phyloP scores from a whole-genome alignment of 179 eudicot species.

The Nepenthes alata region DNA sequence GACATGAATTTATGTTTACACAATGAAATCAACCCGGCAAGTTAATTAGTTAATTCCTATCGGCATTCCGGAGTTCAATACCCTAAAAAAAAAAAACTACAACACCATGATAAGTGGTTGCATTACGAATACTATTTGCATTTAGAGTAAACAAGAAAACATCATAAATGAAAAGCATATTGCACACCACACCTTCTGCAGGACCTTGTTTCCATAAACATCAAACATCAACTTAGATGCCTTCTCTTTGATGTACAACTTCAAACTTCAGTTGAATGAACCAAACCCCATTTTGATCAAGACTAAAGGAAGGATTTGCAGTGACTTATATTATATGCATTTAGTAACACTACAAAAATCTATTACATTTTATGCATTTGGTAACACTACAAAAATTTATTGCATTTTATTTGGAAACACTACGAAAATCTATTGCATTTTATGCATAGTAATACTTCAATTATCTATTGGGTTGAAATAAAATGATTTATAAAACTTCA shows the following conservation, averaged over 20 bases:
- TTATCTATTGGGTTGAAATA: neutral
- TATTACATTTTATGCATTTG: too few relatives aligned
- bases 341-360: neutral
- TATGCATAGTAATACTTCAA: neutral
- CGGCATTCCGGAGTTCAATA: slow-evolving; percentile 69
- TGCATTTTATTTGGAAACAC: too few relatives aligned
- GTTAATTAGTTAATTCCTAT: slow-evolving; percentile 68
- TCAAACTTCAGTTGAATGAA: slow-evolving; percentile 90
- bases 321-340: neutral
- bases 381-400: too few relatives aligned
- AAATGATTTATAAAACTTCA: slow-evolving; percentile 28
- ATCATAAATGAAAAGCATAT: neutral
- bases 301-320: slow-evolving; percentile 26
- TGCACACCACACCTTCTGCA: slow-evolving; percentile 58
- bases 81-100: slow-evolving; percentile 66
- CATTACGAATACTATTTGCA: neutral
- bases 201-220: slow-evolving; percentile 94
- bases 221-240: slow-evolving; percentile 67
- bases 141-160: neutral
- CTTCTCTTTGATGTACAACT: slow-evolving; percentile 58
- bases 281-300: slow-evolving; percentile 91
- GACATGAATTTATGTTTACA: too few relatives aligned
- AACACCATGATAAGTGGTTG: neutral
- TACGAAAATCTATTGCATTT: neutral
- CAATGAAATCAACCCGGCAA: slow-evolving; percentile 48